Conservation (phyloP, 495 filamentous ascomycete genomes). For the Pyronema omphalodes region DNA sequence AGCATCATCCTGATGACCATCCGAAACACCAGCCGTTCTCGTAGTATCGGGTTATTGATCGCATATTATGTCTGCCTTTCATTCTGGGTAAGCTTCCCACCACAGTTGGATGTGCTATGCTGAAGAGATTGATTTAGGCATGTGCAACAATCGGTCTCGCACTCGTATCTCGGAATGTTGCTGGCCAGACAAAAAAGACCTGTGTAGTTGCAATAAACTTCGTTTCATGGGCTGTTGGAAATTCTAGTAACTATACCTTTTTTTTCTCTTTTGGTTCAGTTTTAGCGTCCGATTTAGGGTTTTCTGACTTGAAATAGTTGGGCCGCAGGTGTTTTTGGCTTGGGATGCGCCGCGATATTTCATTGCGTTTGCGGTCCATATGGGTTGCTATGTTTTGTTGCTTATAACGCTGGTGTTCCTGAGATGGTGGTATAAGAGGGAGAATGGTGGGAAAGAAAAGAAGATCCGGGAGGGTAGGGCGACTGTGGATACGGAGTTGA, state of each 20-base stretch:
- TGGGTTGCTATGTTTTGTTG: constrained; percentile 34
- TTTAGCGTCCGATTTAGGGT: no score
- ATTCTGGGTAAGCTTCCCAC: constrained; percentile 28
- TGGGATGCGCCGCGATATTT: constrained; percentile 34
- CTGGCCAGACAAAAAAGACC: constrained; percentile 38
- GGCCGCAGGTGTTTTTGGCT: constrained; percentile 36
- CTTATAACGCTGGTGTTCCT: constrained; percentile 31
- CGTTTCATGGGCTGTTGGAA: constrained; percentile 33
- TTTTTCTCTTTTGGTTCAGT: not conserved
- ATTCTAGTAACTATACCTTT: constrained; percentile 29
- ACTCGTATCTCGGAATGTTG: constrained; percentile 34
- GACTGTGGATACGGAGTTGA: constrained; percentile 27
- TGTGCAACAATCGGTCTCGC: constrained; percentile 36
- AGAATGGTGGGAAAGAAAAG: constrained; percentile 33
- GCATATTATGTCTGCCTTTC: constrained; percentile 38
- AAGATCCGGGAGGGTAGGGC: constrained; percentile 29
- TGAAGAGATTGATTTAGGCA: constrained; percentile 12
- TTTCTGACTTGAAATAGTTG: constrained; percentile 5
- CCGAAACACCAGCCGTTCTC: constrained; percentile 27
- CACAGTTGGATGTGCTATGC: not conserved
- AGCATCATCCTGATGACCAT: constrained; percentile 39
- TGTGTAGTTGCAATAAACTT: constrained; percentile 33
- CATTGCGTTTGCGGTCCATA: constrained; percentile 36
- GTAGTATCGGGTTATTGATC: constrained; percentile 35
- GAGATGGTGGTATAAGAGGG: constrained; percentile 29